Conservation (phyloP, 192 early-diverging fungal genomes). For the Coemansia pectinata region DNA sequence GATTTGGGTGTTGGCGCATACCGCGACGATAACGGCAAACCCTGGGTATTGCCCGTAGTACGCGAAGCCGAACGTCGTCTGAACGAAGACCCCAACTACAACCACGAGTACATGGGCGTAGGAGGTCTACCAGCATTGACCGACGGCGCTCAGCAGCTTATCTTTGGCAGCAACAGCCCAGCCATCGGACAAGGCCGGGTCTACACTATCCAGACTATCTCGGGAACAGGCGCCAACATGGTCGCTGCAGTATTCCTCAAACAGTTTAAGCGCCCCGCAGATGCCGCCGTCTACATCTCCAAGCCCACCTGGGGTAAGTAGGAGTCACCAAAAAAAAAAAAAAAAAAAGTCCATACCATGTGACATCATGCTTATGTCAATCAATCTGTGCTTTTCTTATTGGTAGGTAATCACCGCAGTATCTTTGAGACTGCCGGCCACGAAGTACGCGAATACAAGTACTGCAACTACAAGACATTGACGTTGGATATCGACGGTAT, state of each 20-base stretch:
- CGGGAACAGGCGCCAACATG: constrained; percentile 91
- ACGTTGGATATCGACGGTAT: constrained; percentile 81
- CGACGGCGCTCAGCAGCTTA: constrained; percentile 76
- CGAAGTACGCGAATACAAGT: constrained; percentile 81
- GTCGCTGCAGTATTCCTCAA: constrained; percentile 82
- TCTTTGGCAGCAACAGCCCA: constrained; percentile 75
- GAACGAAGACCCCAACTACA: constrained; percentile 63
- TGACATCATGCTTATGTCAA: background rate
- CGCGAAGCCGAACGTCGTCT: constrained; percentile 83
- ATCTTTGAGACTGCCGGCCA: constrained; percentile 89
- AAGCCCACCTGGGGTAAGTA: constrained; percentile 92
- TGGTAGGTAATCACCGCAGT: constrained; percentile 74
- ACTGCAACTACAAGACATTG: constrained; percentile 81
- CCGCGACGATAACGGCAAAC: constrained; percentile 87
- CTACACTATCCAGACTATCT: constrained; percentile 84
- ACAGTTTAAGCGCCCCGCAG: constrained; percentile 64
- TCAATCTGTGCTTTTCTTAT: background rate
- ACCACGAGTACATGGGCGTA: constrained; percentile 96
- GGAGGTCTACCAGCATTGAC: constrained; percentile 80
- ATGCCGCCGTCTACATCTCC: constrained; percentile 78
- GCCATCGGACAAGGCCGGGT: constrained; percentile 73
- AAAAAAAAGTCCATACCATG: too few relatives aligned
- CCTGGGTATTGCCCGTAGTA: constrained; percentile 94
- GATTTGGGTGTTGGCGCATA: constrained; percentile 97
- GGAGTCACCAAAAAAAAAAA: background rate